Evolutionary conservation across 306 rosid species (phyloP).

Genomic region (Hippophae gyantsensis): DNA sequence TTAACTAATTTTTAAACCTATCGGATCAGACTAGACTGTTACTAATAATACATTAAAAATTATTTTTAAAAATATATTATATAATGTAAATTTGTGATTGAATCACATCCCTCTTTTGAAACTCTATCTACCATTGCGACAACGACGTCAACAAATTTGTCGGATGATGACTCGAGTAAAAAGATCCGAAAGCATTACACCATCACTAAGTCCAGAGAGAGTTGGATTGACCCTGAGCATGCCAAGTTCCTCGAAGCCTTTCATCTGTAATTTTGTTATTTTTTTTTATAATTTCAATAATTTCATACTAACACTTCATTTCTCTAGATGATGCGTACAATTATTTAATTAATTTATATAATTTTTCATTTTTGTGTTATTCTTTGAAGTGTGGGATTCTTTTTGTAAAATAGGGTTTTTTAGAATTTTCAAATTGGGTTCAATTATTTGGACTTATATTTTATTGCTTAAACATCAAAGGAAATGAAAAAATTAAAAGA

Average conservation of each 20-base stretch:
- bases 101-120: conserved; percentile 19
- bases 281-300: too few relatives aligned
- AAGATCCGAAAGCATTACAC: conserved; percentile 89
- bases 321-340: neutral
- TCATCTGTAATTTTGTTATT: conserved; percentile 46
- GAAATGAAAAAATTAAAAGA: neutral
- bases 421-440: neutral
- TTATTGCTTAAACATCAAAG: neutral
- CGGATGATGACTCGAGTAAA: conserved; percentile 52
- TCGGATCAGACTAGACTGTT: too few relatives aligned
- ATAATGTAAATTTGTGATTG: too few relatives aligned
- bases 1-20: too few relatives aligned
- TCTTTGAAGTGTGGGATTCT: neutral
- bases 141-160: conserved; percentile 25
- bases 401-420: neutral
- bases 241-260: conserved; percentile 96
- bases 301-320: neutral
- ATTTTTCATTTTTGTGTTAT: neutral
- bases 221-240: conserved; percentile 96
- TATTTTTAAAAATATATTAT: too few relatives aligned
- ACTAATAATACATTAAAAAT: too few relatives aligned
- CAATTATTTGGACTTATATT: neutral
- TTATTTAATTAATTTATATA: neutral
- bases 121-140: conserved; percentile 22
- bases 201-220: conserved; percentile 91